These are phyloP conservation scores for Aaosphaeria arxii DNA, from an alignment of 2,329 filamentous ascomycete genomes.

Conservation along the genomic window DNA sequence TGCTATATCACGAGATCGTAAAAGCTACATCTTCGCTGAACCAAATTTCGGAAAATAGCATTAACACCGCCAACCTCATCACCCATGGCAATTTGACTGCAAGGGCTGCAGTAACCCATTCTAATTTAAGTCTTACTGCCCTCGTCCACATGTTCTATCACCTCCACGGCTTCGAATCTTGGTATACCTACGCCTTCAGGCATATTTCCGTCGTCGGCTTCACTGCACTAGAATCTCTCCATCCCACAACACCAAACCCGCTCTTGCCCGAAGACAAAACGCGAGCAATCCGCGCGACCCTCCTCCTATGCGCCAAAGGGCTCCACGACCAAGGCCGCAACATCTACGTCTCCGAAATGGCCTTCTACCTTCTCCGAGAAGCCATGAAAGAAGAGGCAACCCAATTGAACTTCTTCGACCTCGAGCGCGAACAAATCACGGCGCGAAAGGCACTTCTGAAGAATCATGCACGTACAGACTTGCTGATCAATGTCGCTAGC, in stretches of 20 bases:
- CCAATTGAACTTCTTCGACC: background rate
- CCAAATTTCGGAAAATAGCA: no score
- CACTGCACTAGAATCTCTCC: slow-evolving; percentile 41
- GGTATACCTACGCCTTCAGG: background rate
- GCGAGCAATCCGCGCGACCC: slow-evolving; percentile 3
- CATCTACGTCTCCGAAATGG: slow-evolving; percentile 4
- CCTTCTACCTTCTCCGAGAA: slow-evolving; percentile 6
- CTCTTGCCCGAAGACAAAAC: background rate
- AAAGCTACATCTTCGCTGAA: no score
- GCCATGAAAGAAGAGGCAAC: slow-evolving; percentile 2
- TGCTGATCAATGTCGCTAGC: no score
- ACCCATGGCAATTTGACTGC: background rate
- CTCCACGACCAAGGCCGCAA: slow-evolving; percentile 6
- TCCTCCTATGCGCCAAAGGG: slow-evolving; percentile 7
- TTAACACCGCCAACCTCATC: background rate
- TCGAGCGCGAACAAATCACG: background rate
- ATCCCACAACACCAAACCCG: slow-evolving; percentile 11
- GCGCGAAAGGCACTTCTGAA: background rate
- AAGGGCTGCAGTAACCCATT: background rate
- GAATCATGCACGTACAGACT: no score
- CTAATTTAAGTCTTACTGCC: background rate
- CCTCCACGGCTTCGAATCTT: background rate
- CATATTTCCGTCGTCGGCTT: background rate
- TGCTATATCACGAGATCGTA: no score
- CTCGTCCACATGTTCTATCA: background rate